phyloP scores from a whole-genome alignment of 140 eudicot genomes.

The Flaveria floridana region DNA sequence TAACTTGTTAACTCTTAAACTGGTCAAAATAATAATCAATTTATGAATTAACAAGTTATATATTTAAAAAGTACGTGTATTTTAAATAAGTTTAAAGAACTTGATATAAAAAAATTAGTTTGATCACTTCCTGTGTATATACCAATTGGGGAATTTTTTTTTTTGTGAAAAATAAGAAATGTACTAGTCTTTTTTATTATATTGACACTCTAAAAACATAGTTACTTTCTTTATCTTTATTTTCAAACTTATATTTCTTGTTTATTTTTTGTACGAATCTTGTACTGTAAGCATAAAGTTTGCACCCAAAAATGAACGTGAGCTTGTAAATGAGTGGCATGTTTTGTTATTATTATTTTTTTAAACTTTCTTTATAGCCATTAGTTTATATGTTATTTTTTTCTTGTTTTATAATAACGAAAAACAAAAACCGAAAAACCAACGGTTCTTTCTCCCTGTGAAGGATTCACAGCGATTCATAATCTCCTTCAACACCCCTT shows the following conservation, averaged over 20 bases:
- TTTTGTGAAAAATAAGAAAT: not conserved
- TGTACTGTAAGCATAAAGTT: not conserved
- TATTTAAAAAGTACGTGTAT: not conserved
- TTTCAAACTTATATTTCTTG: not conserved
- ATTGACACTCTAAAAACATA: not conserved
- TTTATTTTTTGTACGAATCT: not conserved
- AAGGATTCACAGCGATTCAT: slow-evolving; percentile 64
- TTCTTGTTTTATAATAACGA: slow-evolving; percentile 2
- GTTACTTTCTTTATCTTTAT: not conserved
- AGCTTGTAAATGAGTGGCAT: slow-evolving; percentile 4
- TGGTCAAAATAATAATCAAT: too few species aligned
- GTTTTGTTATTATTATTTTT: too few species aligned
- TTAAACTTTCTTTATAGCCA: not conserved
- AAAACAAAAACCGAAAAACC: slow-evolving; percentile 8
- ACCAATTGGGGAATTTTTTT: too few species aligned
- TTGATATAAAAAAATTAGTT: too few species aligned
- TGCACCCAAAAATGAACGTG: slow-evolving; percentile 4
- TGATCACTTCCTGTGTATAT: too few species aligned
- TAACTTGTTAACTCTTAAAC: too few species aligned
- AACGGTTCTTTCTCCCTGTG: slow-evolving; percentile 34
- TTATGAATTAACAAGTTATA: too few species aligned
- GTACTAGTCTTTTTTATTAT: too few species aligned
- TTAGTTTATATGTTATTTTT: slow-evolving; percentile 8
- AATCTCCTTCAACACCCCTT: slow-evolving; percentile 47
- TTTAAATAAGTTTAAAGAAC: not conserved